Evolutionary conservation across 495 filamentous ascomycete genomes (phyloP).

Genomic region (Trichoderma gamsii): DNA sequence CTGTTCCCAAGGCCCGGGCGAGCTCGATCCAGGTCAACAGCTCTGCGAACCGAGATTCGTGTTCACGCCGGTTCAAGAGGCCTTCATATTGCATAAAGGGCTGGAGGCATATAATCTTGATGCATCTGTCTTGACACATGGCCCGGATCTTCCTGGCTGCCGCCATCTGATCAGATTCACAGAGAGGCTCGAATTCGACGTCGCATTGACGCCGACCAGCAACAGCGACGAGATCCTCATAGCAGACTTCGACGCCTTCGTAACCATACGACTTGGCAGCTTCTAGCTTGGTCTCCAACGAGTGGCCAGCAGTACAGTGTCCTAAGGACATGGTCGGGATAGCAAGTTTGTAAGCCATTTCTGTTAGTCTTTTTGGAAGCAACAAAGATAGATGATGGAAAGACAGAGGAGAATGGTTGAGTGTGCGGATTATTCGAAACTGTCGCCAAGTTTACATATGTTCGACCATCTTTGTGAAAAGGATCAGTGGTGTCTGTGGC

Average conservation of each 20-base stretch:
- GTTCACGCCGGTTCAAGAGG: slow-evolving; percentile 56
- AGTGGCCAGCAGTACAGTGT: slow-evolving; percentile 48
- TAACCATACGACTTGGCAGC: slow-evolving; percentile 59
- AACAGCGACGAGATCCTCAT: slow-evolving; percentile 78
- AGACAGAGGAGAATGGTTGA: no score
- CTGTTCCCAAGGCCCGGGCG: slow-evolving; percentile 56
- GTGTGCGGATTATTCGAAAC: no score
- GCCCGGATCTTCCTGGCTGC: slow-evolving; percentile 52
- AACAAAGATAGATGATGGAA: no score
- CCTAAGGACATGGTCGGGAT: slow-evolving; percentile 72
- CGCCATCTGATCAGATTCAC: slow-evolving; percentile 44
- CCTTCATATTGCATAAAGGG: slow-evolving; percentile 79
- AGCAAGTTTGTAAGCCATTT: neutral
- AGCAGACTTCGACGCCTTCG: slow-evolving; percentile 70
- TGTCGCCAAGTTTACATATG: no score
- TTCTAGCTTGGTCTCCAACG: slow-evolving; percentile 59
- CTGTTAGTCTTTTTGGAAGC: no score
- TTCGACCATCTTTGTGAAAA: no score
- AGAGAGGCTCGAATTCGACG: slow-evolving; percentile 27
- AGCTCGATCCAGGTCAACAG: slow-evolving; percentile 64
- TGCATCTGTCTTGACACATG: slow-evolving; percentile 50
- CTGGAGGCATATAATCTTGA: slow-evolving; percentile 66
- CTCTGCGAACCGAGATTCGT: slow-evolving; percentile 52
- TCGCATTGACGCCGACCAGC: slow-evolving; percentile 20
- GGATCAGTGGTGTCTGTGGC: no score